Evolutionary conservation across 495 filamentous ascomycete species (phyloP).

Genomic region (Margaritispora aquatica): DNA sequence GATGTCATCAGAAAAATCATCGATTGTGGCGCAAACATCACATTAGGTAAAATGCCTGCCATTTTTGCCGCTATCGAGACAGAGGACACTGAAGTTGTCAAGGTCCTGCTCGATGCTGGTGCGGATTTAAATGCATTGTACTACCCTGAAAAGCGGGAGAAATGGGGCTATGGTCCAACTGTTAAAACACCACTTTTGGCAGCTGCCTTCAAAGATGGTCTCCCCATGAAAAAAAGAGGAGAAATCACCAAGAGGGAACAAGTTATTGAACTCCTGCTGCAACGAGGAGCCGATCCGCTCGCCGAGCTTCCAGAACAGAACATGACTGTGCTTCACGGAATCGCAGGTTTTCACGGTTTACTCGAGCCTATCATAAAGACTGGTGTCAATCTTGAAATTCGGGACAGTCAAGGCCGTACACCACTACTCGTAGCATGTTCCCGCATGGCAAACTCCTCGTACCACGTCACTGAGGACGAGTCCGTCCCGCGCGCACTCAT

Average conservation of each 20-base stretch:
- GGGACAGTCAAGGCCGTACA: conserved; percentile 1
- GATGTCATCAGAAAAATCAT: conserved; percentile 27
- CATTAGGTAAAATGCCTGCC: background rate
- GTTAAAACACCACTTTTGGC: background rate
- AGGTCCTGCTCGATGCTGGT: conserved; percentile 20
- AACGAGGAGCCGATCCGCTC: background rate
- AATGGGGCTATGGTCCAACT: background rate
- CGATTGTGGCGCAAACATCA: conserved; percentile 14
- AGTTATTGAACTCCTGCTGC: background rate
- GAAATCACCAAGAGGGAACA: background rate
- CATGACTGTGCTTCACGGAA: background rate
- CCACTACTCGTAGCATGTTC: background rate
- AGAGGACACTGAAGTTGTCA: conserved; percentile 7
- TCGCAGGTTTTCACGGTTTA: background rate
- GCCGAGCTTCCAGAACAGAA: background rate
- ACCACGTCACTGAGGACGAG: background rate
- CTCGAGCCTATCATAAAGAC: background rate
- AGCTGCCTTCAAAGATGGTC: background rate
- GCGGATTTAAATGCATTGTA: conserved; percentile 17
- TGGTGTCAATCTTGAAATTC: background rate
- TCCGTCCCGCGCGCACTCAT: conserved; percentile 5
- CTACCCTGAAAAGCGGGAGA: background rate
- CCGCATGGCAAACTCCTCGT: background rate
- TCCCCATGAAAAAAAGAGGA: background rate
- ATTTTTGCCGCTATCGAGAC: conserved; percentile 2